A percentile compares a stretch with the other conserved stretches of the same genome.
Evolutionary conservation across 768 basidiomycete species (phyloP).

Genomic region (Tulasnella sp.): DNA sequence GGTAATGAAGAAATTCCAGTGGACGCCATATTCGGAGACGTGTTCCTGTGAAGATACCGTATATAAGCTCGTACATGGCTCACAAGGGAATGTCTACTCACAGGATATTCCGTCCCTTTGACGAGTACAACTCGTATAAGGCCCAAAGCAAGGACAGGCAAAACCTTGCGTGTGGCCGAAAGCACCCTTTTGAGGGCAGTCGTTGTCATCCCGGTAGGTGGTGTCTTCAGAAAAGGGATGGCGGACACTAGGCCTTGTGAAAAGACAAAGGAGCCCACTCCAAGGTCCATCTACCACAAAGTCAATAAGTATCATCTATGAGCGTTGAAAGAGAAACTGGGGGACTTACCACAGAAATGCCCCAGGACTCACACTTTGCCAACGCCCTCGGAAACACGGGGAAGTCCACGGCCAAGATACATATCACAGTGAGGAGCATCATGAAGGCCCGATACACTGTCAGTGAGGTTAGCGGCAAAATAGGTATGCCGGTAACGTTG

Average conservation of each 20-base stretch:
- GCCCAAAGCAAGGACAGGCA: slow-evolving; percentile 63
- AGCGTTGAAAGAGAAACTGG: neutral
- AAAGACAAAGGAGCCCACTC: slow-evolving; percentile 95
- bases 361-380: slow-evolving; percentile 90
- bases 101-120: slow-evolving; percentile 90
- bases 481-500: neutral
- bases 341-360: slow-evolving; percentile 71
- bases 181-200: slow-evolving; percentile 42
- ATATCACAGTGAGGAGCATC: slow-evolving; percentile 84
- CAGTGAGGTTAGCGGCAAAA: slow-evolving; percentile 53
- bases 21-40: slow-evolving; percentile 86
- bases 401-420: slow-evolving; percentile 94
- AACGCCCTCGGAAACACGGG: slow-evolving; percentile 75
- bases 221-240: slow-evolving; percentile 59
- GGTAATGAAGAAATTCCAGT: slow-evolving; percentile 99
- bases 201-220: slow-evolving; percentile 34
- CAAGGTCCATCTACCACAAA: slow-evolving; percentile 83
- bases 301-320: neutral
- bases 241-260: slow-evolving; percentile 91
- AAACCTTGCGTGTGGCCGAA: slow-evolving; percentile 39
- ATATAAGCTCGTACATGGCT: neutral
- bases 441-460: slow-evolving; percentile 87
- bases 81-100: slow-evolving; percentile 29
- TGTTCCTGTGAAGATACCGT: slow-evolving; percentile 52
- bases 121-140: slow-evolving; percentile 69